Conservation (phyloP, 306 rosid genomes). For the Chamaecrista fasciculata region DNA sequence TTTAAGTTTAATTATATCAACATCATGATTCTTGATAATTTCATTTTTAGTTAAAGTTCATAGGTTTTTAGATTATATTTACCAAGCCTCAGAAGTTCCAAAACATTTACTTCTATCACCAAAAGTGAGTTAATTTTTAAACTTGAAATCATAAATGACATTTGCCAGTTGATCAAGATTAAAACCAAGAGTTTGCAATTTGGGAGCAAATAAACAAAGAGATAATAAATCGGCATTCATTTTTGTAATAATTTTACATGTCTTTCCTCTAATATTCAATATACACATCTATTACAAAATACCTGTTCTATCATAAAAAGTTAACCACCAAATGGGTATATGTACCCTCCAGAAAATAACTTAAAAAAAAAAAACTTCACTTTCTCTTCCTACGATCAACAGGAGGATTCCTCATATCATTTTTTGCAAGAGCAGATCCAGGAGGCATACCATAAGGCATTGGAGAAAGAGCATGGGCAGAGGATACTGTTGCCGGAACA, state of each 20-base stretch:
- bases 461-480: conserved; percentile 66
- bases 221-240: background rate
- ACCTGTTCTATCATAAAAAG: background rate
- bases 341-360: background rate
- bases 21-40: background rate
- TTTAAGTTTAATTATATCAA: too few relatives aligned
- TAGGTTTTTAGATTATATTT: too few relatives aligned
- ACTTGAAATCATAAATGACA: background rate
- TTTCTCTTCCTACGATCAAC: conserved; percentile 90
- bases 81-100: background rate
- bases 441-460: conserved; percentile 71
- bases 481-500: conserved; percentile 43
- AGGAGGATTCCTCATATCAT: conserved; percentile 65
- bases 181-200: background rate
- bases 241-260: background rate
- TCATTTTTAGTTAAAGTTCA: background rate
- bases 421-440: conserved; percentile 61
- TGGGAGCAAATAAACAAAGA: background rate
- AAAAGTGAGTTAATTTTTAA: background rate
- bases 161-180: background rate
- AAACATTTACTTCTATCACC: too few relatives aligned
- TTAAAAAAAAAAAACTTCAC: conserved; percentile 25
- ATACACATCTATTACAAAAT: background rate
- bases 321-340: background rate
- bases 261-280: background rate